Conservation (phyloP, 306 rosid species). For the Coriaria nepalensis region DNA sequence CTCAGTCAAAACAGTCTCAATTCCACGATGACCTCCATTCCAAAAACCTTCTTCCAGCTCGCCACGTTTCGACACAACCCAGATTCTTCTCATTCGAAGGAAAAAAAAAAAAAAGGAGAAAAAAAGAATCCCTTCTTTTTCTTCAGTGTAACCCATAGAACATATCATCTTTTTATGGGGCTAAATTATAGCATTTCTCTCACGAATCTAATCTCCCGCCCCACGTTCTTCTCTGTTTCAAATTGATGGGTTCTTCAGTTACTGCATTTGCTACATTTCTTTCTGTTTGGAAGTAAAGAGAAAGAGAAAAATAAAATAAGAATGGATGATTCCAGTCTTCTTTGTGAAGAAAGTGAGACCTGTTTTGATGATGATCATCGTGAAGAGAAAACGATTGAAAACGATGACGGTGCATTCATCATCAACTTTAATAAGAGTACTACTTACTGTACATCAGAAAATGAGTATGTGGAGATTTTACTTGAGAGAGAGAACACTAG, state of each 20-base stretch:
- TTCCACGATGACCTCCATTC: too few species aligned
- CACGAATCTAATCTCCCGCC: neutral
- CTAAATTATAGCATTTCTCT: slow-evolving; percentile 15
- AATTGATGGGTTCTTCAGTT: neutral
- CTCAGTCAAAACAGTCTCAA: too few species aligned
- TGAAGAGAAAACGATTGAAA: slow-evolving; percentile 3
- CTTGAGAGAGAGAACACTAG: slow-evolving; percentile 32
- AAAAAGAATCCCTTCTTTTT: slow-evolving; percentile 9
- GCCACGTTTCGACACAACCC: too few species aligned
- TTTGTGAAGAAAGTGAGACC: slow-evolving; percentile 32
- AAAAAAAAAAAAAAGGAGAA: neutral
- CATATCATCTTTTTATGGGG: slow-evolving; percentile 7
- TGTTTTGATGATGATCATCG: slow-evolving; percentile 9
- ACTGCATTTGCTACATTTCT: neutral
- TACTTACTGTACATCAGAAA: slow-evolving; percentile 21
- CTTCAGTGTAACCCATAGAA: slow-evolving; percentile 23
- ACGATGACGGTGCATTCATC: slow-evolving; percentile 16
- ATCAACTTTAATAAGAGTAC: slow-evolving; percentile 9
- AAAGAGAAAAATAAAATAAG: neutral
- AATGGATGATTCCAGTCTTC: slow-evolving; percentile 35
- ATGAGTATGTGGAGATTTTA: slow-evolving; percentile 28
- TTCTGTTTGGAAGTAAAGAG: slow-evolving; percentile 5
- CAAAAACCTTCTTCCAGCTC: too few species aligned
- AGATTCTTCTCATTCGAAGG: too few species aligned
- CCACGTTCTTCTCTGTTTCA: slow-evolving; percentile 11